These are phyloP conservation scores for Vitis hybrid DNA, from an alignment of 177 flowering plant species.

Conservation along the genomic window DNA sequence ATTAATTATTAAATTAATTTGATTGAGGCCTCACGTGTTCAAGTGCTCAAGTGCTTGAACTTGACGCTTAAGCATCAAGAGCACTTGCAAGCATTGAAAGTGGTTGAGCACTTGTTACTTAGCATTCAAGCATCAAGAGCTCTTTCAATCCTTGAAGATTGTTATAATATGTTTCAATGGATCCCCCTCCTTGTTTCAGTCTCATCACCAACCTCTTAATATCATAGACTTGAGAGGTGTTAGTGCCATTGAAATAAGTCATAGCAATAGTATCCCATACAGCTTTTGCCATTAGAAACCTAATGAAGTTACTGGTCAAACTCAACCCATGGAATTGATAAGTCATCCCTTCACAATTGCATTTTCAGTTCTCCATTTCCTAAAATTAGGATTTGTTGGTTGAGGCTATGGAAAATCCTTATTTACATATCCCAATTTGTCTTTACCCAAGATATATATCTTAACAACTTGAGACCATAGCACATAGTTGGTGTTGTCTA, in stretches of 20 bases:
- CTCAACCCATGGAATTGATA: no score
- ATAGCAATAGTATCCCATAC: not conserved
- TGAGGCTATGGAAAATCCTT: not conserved
- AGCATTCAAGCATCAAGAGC: no score
- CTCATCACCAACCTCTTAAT: not conserved
- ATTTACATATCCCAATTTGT: slow-evolving; percentile 1
- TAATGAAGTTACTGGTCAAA: not conserved
- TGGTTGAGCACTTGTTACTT: no score
- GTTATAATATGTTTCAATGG: not conserved
- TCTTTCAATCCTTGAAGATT: no score
- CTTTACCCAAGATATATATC: slow-evolving; percentile 5
- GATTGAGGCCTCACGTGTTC: no score
- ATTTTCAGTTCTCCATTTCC: not conserved
- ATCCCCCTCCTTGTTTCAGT: not conserved
- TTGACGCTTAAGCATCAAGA: no score
- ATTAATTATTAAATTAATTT: no score
- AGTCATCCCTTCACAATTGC: not conserved
- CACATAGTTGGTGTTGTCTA: not conserved
- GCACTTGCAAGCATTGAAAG: no score
- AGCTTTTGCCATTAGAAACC: not conserved
- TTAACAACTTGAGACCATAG: not conserved
- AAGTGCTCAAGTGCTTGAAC: no score
- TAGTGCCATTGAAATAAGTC: not conserved
- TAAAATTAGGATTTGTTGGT: not conserved
- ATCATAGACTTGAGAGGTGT: slow-evolving; percentile 3